Conservation (phyloP, 139 green algal genomes). For the Zygnema circumcarinatum region DNA sequence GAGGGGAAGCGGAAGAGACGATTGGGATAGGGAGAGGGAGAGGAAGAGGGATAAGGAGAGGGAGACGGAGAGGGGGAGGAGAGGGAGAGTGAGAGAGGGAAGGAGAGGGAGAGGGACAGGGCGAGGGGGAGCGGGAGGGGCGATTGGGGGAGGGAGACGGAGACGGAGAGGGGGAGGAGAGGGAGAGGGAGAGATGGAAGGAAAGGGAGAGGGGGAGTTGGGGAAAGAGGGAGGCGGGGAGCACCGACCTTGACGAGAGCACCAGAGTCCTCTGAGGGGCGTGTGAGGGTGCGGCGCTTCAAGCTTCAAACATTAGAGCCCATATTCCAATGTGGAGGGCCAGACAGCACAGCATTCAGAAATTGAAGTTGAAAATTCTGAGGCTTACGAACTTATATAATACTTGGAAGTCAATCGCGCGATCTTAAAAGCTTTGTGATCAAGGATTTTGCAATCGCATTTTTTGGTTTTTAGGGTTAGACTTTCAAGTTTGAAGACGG, state of each 20-base stretch:
- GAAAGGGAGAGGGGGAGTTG: background rate
- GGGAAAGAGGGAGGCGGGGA: background rate
- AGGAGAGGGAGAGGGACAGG: background rate
- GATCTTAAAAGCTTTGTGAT: too few species aligned
- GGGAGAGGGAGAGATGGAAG: background rate
- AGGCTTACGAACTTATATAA: background rate
- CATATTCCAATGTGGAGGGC: background rate
- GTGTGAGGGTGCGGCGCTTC: background rate
- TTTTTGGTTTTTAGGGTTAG: too few species aligned
- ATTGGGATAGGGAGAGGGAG: background rate
- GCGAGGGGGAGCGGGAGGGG: too few species aligned
- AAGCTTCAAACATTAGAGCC: background rate
- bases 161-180: background rate
- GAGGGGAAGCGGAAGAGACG: background rate
- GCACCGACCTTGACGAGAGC: background rate
- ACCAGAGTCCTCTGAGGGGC: background rate
- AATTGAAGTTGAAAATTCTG: background rate
- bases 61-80: background rate
- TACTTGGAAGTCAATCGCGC: too few species aligned
- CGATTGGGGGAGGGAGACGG: background rate
- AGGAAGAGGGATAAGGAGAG: background rate
- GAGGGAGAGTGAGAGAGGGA: background rate
- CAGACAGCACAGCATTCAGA: background rate
- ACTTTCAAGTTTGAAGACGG: too few species aligned
- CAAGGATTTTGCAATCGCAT: too few species aligned